Conservation (phyloP, 1,284 basidiomycete genomes). For the Ustilago bromivora region DNA sequence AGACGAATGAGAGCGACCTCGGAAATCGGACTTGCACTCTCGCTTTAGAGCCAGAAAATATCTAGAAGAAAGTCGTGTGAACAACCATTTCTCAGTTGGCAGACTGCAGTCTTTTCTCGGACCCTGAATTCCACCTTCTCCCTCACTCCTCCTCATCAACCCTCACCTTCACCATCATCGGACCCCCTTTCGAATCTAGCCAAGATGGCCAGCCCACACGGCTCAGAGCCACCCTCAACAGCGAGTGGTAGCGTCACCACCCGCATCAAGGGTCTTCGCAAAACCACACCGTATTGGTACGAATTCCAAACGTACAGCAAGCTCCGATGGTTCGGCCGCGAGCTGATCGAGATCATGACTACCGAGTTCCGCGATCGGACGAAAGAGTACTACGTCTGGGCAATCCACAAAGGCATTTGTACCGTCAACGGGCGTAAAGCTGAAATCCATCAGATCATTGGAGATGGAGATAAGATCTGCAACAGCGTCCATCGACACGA, state of each 20-base stretch:
- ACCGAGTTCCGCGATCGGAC: conserved; percentile 71
- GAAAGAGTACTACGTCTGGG: conserved; percentile 70
- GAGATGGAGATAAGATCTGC: conserved; percentile 87
- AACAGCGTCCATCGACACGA: conserved; percentile 96
- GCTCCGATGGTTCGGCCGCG: conserved; percentile 85
- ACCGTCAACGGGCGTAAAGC: conserved; percentile 89
- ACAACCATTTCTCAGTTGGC: background rate
- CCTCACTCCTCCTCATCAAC: background rate
- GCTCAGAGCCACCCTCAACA: background rate
- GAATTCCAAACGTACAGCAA: conserved; percentile 82
- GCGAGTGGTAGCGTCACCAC: conserved; percentile 14
- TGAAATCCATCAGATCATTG: conserved; percentile 81
- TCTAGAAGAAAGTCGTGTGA: conserved; percentile 14
- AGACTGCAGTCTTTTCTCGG: background rate
- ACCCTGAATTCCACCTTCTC: background rate
- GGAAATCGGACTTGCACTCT: conserved; percentile 16
- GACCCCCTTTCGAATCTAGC: background rate
- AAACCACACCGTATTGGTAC: conserved; percentile 67
- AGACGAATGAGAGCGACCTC: background rate
- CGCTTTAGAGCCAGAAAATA: conserved; percentile 7
- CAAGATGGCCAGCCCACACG: conserved; percentile 25
- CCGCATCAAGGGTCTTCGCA: conserved; percentile 39
- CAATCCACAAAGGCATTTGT: conserved; percentile 92
- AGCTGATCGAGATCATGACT: conserved; percentile 74
- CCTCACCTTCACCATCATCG: background rate